Base-by-base conservation (phyloP, 345 rosid genomes). In the Lepidium africanum region DNA sequence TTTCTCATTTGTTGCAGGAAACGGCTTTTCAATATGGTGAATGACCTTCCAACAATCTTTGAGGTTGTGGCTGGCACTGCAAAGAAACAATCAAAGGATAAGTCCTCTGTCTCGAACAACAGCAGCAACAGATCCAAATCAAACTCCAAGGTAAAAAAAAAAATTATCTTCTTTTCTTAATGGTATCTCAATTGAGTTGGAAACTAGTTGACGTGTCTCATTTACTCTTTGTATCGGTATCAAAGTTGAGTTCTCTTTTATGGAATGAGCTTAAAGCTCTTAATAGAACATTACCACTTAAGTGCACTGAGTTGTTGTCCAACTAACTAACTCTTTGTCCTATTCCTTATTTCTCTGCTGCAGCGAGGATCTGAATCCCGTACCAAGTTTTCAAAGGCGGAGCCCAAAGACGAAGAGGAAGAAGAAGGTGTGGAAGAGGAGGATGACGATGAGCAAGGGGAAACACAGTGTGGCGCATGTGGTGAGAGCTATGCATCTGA, bases 11-110 rank as follows among this genome's bases (percentile, higher is more conserved):
- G 63, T 59, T 80, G 80, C 86, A 92, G 96, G 92, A 87, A 89
- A 63, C 79, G 83, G 12, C 94, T 92, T 68, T 87, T 89, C 77
- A 82, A 76, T 67, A 83, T 89, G 96, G 84, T 89, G 65, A 89
- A 89, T 77, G 96, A 89, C 2, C 92, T 87, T 66, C 95, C 91
- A 32, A 87, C 96, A 30, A 81, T 92, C 71, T 92, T 81, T 72
- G 96, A 92, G 83, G 79, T 87, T 52, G 96, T 89, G 37, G 76
- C 85, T 35, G 95, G 92, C 48, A 55, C 73, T 36, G 80, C 80
- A 10, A 86, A 86, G 92, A 87, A 84, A 73, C 87, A 78, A 64
- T 61, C 80, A 13, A 87, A 81, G 78, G 92, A 84, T 25, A 87
- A 89, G 54, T 77, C 87, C 7, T 78, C 89, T 40, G 81, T 74